These are phyloP conservation scores for Fusarium sp. DNA, from an alignment of 2,329 filamentous ascomycete species.

Conservation along the genomic window DNA sequence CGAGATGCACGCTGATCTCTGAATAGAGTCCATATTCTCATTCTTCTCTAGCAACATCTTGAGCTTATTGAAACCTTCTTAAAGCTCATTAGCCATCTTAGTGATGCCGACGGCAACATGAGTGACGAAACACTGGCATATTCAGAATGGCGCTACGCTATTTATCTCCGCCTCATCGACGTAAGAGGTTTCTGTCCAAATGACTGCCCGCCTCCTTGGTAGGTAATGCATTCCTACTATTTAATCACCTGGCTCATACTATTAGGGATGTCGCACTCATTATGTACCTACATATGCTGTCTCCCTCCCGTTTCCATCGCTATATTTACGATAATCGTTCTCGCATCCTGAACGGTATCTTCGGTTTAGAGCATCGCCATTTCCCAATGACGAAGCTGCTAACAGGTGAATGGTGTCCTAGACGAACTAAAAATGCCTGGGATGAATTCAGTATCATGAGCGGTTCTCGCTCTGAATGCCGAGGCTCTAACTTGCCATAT, in stretches of 20 bases:
- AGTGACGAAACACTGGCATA: slow-evolving; percentile 9
- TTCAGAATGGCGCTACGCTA: slow-evolving; percentile 14
- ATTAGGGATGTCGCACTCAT: slow-evolving; percentile 11
- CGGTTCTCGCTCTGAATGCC: not conserved
- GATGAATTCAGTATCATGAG: not conserved
- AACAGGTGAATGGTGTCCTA: not conserved
- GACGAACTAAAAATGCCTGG: not conserved
- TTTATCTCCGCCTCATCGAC: slow-evolving; percentile 10
- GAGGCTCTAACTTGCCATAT: not conserved
- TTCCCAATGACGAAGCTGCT: slow-evolving; percentile 1
- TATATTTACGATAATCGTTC: slow-evolving; percentile 6
- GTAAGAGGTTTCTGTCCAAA: not conserved
- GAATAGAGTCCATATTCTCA: not conserved
- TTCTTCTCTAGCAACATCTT: slow-evolving; percentile 3
- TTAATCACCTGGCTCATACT: rapidly evolving
- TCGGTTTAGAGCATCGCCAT: slow-evolving; percentile 2
- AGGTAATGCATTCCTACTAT: rapidly evolving
- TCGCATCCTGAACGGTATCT: not conserved
- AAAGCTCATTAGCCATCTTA: not conserved
- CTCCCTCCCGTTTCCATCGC: not conserved
- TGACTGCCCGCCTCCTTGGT: slow-evolving; percentile 2
- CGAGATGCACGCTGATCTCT: not conserved
- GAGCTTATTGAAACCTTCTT: not conserved
- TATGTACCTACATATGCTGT: slow-evolving; percentile 18
- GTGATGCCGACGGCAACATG: rapidly evolving